Base-by-base conservation (phyloP, 352 stramenopile species). In the Phytopythium aichiense region DNA sequence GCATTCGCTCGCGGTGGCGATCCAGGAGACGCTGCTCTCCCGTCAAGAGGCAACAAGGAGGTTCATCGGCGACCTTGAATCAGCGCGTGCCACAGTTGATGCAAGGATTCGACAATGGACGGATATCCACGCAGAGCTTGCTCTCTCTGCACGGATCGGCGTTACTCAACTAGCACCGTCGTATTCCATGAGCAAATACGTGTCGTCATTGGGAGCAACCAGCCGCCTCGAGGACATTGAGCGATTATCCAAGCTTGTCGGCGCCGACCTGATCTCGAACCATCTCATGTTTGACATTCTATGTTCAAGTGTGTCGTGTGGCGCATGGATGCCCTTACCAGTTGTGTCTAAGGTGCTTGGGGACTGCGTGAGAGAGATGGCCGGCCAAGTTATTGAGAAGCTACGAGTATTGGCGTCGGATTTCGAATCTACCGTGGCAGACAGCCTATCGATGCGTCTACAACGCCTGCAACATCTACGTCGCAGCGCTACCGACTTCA, bases 1-100 rank as follows among this genome's bases (percentile, higher is more conserved):
- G 28, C 31, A 60, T 46, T 63, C 57, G 60, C 23, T 81, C 2
- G 56, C 30, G 15, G 30, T 54, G 20, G 65, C 72, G 13, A 71
- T 61, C 22, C n/a, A 52, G 0, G 22, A 35, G 12, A 60, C 48
- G 15, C 51, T 81, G 30, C 48, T 59, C 2, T 43, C 35, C 31
- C 35, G 22, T 51, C 63, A 37, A 60, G 48, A 28, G 42, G 56
- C 6, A 31, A 60, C 31, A 61, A 66, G 16, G 40, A 20, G 13
- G 18, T 3, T 11, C 64, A 16, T 25, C 61, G 37, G 33, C 28
- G 65, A 30, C 55, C 43, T 63, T 8, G 35, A 11, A 40, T 11
- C 40, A 9, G 37, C 18, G 9, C 22, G 12, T 28, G 15, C 7
- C 5, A 20, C 50, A 8, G 25, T 52, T 2, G 37, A 40, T 20